These are phyloP conservation scores for Umbelopsis sp. DNA, from an alignment of 192 early-diverging fungal genomes.

Conservation along the genomic window DNA sequence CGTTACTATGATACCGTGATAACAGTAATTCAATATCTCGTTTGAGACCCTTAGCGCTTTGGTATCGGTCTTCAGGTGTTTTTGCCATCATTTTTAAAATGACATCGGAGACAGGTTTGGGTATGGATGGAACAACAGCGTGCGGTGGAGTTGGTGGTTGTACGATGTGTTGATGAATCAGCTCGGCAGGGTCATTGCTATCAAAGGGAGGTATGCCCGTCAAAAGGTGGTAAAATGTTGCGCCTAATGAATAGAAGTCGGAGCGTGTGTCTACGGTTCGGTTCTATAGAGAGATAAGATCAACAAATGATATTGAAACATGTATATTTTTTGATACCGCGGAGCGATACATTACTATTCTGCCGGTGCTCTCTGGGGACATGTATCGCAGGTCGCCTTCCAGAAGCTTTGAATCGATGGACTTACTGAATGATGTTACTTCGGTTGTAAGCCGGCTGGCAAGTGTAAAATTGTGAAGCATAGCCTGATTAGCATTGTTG, in stretches of 20 bases:
- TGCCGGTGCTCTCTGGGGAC: constrained; percentile 24
- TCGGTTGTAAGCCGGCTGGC: constrained; percentile 21
- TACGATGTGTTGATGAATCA: constrained; percentile 32
- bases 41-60: constrained; percentile 35
- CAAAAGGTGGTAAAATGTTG: constrained; percentile 34
- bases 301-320: neutral
- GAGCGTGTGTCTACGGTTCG: constrained; percentile 35
- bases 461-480: constrained; percentile 9
- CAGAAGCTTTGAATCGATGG: neutral
- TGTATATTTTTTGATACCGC: too few species aligned
- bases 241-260: constrained; percentile 39
- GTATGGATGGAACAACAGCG: constrained; percentile 1
- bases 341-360: constrained; percentile 7
- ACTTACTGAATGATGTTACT: constrained; percentile 10
- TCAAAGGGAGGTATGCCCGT: constrained; percentile 29
- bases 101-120: constrained; percentile 18
- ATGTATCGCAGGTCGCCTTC: constrained; percentile 17
- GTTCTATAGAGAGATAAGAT: constrained; percentile 16
- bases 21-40: constrained; percentile 23
- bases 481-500: neutral
- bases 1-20: neutral
- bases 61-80: constrained; percentile 41
- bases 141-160: constrained; percentile 18
- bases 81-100: constrained; percentile 35
- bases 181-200: constrained; percentile 26